phyloP scores from a whole-genome alignment of 192 early-diverging fungal genomes.

The Thamnidium elegans region DNA sequence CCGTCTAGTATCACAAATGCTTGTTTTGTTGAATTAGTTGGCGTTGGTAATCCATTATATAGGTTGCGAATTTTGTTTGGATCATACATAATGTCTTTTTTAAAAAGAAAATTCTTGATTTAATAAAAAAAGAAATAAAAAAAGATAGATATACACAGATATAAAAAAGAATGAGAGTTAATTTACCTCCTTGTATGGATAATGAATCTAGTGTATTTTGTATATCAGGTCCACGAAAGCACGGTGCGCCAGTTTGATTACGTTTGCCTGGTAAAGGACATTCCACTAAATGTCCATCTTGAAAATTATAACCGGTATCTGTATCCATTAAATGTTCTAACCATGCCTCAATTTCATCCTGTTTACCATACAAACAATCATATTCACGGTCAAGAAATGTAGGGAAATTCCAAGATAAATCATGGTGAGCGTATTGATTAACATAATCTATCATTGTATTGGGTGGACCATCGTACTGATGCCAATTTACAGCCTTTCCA shows the following conservation, averaged over 20 bases:
- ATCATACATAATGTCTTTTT: slow-evolving; percentile 28
- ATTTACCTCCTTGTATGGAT: slow-evolving; percentile 36
- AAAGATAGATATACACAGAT: not conserved
- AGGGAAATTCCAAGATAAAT: slow-evolving; percentile 32
- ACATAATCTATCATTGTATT: slow-evolving; percentile 17
- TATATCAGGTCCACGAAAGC: slow-evolving; percentile 11
- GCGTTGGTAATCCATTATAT: slow-evolving; percentile 21
- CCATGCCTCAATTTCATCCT: slow-evolving; percentile 26
- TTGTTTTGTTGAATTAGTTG: slow-evolving; percentile 3
- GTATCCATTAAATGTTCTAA: slow-evolving; percentile 23
- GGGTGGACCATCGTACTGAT: not conserved
- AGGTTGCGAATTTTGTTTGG: slow-evolving; percentile 7
- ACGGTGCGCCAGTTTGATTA: slow-evolving; percentile 32
- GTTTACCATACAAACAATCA: not conserved
- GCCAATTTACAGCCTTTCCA: slow-evolving; percentile 32
- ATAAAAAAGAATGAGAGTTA: not conserved
- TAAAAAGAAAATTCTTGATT: slow-evolving; percentile 4
- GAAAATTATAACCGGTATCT: slow-evolving; percentile 24
- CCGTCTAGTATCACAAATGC: slow-evolving; percentile 33
- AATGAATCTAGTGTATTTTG: slow-evolving; percentile 10
- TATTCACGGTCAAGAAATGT: slow-evolving; percentile 22
- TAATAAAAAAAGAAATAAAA: not conserved
- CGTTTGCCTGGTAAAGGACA: slow-evolving; percentile 30
- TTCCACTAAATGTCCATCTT: slow-evolving; percentile 3
- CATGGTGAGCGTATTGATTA: slow-evolving; percentile 24